Conservation (phyloP, 2,329 filamentous ascomycete species). For the Colletotrichum tabaci region DNA sequence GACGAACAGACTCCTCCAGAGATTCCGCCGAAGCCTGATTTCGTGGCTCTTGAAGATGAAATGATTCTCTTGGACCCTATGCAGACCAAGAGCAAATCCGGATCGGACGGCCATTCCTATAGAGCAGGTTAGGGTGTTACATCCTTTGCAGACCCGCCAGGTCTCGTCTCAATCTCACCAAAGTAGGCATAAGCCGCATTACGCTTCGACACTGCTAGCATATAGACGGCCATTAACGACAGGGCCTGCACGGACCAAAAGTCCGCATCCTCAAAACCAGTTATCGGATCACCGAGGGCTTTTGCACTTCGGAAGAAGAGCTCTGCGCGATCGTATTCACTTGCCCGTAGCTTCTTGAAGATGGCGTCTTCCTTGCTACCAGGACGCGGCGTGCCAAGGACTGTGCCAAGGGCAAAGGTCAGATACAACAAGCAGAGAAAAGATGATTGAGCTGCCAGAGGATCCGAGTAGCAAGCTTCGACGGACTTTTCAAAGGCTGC, state of each 20-base stretch:
- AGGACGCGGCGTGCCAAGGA: conserved; percentile 67
- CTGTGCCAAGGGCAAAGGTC: conserved; percentile 74
- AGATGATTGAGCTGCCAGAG: conserved; percentile 63
- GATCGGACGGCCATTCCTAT: conserved; percentile 75
- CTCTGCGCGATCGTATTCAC: conserved; percentile 69
- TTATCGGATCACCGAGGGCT: conserved; percentile 60
- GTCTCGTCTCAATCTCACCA: conserved; percentile 56
- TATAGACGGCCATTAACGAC: conserved; percentile 75
- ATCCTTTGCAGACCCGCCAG: too few relatives aligned
- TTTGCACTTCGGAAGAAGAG: conserved; percentile 74
- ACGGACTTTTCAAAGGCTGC: conserved; percentile 64
- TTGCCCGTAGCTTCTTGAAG: conserved; percentile 65
- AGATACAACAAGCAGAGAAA: conserved; percentile 74
- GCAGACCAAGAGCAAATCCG: conserved; percentile 74
- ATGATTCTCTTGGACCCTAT: conserved; percentile 70
- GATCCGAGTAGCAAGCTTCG: conserved; percentile 68
- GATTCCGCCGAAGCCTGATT: conserved; percentile 65
- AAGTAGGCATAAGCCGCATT: conserved; percentile 75
- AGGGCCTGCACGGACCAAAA: conserved; percentile 77
- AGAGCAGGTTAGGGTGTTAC: conserved; percentile 35
- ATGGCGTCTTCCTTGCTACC: conserved; percentile 65
- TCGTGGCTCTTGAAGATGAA: conserved; percentile 65
- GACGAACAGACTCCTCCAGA: conserved; percentile 77
- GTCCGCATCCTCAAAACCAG: conserved; percentile 72
- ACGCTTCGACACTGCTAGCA: conserved; percentile 72